Percentiles rank a stretch among this genome's conserved stretches.
Conservation (phyloP, 225 moss, liverwort and hornwort species). For the Bryum argenteum region DNA sequence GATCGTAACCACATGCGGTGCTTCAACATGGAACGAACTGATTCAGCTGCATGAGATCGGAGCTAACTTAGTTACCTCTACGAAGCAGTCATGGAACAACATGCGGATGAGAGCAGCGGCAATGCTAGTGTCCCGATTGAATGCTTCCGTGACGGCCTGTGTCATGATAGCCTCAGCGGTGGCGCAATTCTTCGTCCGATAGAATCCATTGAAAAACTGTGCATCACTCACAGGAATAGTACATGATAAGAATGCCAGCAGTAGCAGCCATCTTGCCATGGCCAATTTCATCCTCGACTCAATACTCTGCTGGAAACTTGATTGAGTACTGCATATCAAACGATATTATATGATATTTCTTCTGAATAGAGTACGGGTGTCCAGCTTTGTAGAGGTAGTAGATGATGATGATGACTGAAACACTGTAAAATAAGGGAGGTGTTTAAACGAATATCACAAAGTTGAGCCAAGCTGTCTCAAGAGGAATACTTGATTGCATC, state of each 20-base stretch:
- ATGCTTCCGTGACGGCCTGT: conserved; percentile 46
- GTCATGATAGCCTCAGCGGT: conserved; percentile 47
- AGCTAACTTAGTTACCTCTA: conserved; percentile 52
- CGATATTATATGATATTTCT: not conserved
- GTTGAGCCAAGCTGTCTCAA: no score
- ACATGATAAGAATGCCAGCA: conserved; percentile 9
- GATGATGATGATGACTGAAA: no score
- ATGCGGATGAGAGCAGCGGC: conserved; percentile 51
- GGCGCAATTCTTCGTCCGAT: conserved; percentile 24
- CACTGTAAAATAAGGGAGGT: no score
- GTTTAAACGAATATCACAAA: no score
- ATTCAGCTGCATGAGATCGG: no score
- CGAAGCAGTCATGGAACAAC: conserved; percentile 64
- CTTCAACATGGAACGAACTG: no score
- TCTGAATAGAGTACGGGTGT: no score
- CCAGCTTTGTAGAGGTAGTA: no score
- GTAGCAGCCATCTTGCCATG: conserved; percentile 32
- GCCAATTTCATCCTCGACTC: not conserved
- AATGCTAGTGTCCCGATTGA: conserved; percentile 34
- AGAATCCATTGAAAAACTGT: conserved; percentile 41
- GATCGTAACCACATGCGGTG: no score
- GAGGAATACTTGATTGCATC: no score
- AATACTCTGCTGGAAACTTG: not conserved
- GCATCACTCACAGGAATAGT: conserved; percentile 17
- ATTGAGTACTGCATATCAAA: not conserved